Base-by-base conservation (phyloP, 306 rosid genomes). In the Cicer yamashitae region DNA sequence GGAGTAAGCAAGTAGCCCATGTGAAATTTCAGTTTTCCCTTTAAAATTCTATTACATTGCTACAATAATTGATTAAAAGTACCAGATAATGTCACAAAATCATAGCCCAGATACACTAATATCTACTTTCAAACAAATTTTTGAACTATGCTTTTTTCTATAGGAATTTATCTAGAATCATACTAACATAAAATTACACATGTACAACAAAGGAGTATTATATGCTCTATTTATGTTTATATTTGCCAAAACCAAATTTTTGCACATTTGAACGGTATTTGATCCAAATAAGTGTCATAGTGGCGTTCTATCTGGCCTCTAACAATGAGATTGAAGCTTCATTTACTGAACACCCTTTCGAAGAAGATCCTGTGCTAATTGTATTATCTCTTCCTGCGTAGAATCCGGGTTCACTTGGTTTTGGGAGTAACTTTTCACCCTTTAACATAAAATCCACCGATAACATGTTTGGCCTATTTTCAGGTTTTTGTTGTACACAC, bases 311-410 rank as follows among this genome's bases (percentile, higher is more conserved):
- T 61, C 67, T 10, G 5, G 46, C 67, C 46, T 61, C 45, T 61
- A 61, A 61, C 67, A 37, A 61, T 34, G 67, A 37, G 20, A 37
- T n/a, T 12, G 44, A 37, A 61, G 67, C 44, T 61, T 57, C 62
- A 2, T 37, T 61, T 61, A 13, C 0, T 38, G 48, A n/a, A 62
- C 11, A 63, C 0, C 9, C 25, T 17, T 15, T 40, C 6, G 70
- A 43, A 17, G 52, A 43, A 62, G 68, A 38, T 62, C 10, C 66
- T 12, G 8, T n/a, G 15, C 15, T 37, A 34, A 10, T 34, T 34
- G 66, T 6, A 34, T 34, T 13, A 60, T 34, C 14, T 38, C 2
- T 62, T 38, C 47, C 34, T 1, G 15, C 48, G 1, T 65, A 65
- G 39, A 43, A 65, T n/a, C 17, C 34, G 2, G 52, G 71, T 18